Base-by-base conservation (phyloP, 2,329 filamentous ascomycete species). In the Blastomyces parvus region DNA sequence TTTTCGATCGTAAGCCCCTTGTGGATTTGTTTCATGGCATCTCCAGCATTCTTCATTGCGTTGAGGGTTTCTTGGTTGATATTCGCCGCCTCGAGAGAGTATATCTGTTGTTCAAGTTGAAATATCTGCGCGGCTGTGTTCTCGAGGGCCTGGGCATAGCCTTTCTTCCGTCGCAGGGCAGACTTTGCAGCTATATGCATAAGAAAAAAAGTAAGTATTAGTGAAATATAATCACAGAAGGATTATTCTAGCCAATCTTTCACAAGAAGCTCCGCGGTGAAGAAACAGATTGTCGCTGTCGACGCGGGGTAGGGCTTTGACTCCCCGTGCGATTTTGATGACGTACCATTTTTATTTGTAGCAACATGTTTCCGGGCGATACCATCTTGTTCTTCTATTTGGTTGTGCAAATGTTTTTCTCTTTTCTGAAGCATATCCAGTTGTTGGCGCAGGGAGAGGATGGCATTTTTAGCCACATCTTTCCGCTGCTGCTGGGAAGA, bases 351-450 rank as follows among this genome's bases (percentile, higher is more conserved):
- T 80, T 97, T 97, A 81, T 97, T 97, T 64, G 88, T 83, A 71
- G 82, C 86, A 63, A 97, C 88, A 67, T 94, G 88, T 83, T 97
- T 97, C 77, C 90, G 84, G 55, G 94, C 94, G 68, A 95, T 84
- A 46, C 83, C 84, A 71, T 96, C 91, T 76, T 97, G 92, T 76
- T 97, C 91, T 33, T 91, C 88, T 81, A 97, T 96, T 81, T 96
- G 91, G 67, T 84, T 89, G 77, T 94, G 88, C 66, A 97, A 79
- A 74, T 97, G 91, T 76, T 86, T 89, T 82, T 97, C 92, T 65
- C 93, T 85, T 84, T 99, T 99, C 80, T 95, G 91, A 74, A 99
- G 83, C 92, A 97, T 97, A 71, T 97, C 93, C 55, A 97, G 83
- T 80, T 97, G 93, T 72, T 88, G 84, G 70, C 94, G 86, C 73